Evolutionary conservation across 2,329 filamentous ascomycete genomes (phyloP), one percentile per base, ranked within the genome.

Genomic region (Ceratocystis alfenasii): DNA sequence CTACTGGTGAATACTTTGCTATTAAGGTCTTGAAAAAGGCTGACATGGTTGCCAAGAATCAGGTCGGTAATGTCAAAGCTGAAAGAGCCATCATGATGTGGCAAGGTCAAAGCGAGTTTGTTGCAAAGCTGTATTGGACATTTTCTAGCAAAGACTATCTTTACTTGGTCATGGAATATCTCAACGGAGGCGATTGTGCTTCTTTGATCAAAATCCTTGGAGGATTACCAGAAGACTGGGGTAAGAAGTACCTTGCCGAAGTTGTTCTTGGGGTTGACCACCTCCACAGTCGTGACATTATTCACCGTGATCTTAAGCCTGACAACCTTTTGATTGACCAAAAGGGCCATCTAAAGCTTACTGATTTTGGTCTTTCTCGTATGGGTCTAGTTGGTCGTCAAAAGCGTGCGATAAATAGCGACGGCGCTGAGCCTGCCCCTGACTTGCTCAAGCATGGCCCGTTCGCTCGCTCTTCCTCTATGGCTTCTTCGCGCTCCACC

Each of bases 41-140:
- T n/a, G 94, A 99, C 79, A 99, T 99, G 94, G 90, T 99, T 69
- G 94, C 94, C 68, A 99, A 99, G 77, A 99, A 99, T 74, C 94
- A 99, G 74, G 92, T 99, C 71, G 96, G 94, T 70, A 99, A 99
- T 73, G 94, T 99, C 72, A 97, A 99, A 76, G 94, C 95, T 7
- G 94, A 99, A 76, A 85, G 94, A 70, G 95, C 95, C 25, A 99
- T 99, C 73, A 97, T 99, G 94, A 99, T 99, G 94, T 97, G 94
- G 90, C 94, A 99, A 77, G 94, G 94, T 25, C 91, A 97, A 75
- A 99, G 95, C 74, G 94, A 99, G 68, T 99, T 99, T 74, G 94
- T 99, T 67, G 94, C 94, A 30, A 99, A 99, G 78, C 82, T 99
- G 12, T 99, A 97, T 77, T 99, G 95, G 95, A 99, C 94, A 0